Evolutionary conservation across 1,139 yeast genomes (phyloP).

Genomic region (Lodderomyces parapsilosis): DNA sequence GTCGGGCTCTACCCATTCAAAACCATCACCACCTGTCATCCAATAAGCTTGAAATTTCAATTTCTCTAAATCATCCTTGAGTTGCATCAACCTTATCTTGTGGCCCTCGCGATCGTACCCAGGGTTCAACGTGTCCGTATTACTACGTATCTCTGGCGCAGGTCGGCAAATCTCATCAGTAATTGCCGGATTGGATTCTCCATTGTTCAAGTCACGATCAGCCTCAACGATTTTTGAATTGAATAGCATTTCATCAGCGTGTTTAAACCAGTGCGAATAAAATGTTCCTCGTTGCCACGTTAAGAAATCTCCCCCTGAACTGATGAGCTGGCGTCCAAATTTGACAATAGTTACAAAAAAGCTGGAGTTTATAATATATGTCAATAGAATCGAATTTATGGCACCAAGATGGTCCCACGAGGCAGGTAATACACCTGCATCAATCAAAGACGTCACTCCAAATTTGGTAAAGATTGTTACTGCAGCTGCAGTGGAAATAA

Average conservation of each 20-base stretch:
- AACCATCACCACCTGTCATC: constrained; percentile 74
- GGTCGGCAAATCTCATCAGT: constrained; percentile 41
- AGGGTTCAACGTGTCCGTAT: constrained; percentile 26
- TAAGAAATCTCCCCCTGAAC: constrained; percentile 54
- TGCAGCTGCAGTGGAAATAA: constrained; percentile 33
- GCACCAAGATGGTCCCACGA: constrained; percentile 48
- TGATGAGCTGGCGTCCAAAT: constrained; percentile 47
- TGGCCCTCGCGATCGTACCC: constrained; percentile 40
- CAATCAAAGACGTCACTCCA: constrained; percentile 39
- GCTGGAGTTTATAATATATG: constrained; percentile 63
- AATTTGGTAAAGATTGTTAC: constrained; percentile 38
- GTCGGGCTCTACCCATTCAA: constrained; percentile 79
- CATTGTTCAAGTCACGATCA: constrained; percentile 57
- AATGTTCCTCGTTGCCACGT: constrained; percentile 68
- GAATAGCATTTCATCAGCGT: constrained; percentile 69
- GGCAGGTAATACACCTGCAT: constrained; percentile 29
- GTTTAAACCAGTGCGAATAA: constrained; percentile 62
- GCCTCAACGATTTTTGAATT: constrained; percentile 65
- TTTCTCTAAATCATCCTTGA: constrained; percentile 50
- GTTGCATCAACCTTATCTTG: constrained; percentile 38
- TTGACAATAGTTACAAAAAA: constrained; percentile 60
- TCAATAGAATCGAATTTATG: constrained; percentile 59
- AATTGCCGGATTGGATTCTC: constrained; percentile 34
- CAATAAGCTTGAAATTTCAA: constrained; percentile 69
- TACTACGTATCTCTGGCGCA: constrained; percentile 20